phyloP scores from a whole-genome alignment of 331 rosid species.

The Quercus tomentella region DNA sequence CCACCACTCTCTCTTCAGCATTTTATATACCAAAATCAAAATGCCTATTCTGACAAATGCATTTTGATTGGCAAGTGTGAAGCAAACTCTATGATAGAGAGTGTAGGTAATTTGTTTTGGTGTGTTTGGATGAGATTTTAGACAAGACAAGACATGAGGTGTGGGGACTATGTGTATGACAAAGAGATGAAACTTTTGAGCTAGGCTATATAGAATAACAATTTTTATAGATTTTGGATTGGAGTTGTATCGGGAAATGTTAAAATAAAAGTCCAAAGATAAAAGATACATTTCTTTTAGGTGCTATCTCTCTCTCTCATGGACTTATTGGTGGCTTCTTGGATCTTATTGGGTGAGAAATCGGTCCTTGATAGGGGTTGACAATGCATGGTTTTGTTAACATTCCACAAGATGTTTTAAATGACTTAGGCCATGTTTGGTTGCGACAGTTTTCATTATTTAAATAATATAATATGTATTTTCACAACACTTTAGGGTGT shows the following conservation, averaged over 20 bases:
- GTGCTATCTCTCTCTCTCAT: too few species aligned
- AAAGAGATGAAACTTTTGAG: constrained; percentile 5
- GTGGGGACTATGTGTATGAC: background rate
- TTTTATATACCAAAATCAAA: background rate
- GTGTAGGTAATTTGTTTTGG: background rate
- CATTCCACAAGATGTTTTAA: too few species aligned
- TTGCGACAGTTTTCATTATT: rapidly evolving
- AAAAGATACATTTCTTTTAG: background rate
- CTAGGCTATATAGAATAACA: background rate
- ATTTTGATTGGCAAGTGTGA: background rate
- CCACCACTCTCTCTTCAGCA: background rate
- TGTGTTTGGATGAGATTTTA: background rate
- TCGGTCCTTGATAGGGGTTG: too few species aligned
- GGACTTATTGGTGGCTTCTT: background rate
- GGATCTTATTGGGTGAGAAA: constrained; percentile 1
- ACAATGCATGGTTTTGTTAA: too few species aligned
- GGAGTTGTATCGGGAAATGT: background rate
- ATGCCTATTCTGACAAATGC: background rate
- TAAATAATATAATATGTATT: too few species aligned
- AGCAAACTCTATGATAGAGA: background rate
- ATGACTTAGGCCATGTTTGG: too few species aligned
- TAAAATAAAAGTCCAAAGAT: too few species aligned
- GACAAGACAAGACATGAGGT: background rate
- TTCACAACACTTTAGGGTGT: rapidly evolving
- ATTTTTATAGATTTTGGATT: background rate